These are phyloP conservation scores for Dothistroma septosporum DNA, from an alignment of 2,329 filamentous ascomycete genomes.

Conservation along the genomic window DNA sequence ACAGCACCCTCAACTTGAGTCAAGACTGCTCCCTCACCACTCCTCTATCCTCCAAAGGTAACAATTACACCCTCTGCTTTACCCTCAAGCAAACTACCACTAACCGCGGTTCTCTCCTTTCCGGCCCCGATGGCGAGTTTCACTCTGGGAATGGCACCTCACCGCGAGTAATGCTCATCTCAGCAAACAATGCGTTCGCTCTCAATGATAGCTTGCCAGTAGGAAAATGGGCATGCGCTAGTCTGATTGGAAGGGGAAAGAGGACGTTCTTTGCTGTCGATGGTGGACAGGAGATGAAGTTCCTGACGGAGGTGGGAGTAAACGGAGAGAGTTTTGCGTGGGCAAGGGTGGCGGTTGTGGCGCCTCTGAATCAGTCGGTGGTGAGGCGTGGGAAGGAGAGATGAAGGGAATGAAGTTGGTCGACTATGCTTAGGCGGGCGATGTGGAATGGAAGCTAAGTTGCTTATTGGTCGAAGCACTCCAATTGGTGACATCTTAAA, in stretches of 20 bases:
- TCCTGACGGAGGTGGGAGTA: conserved; percentile 43
- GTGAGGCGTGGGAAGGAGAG: conserved; percentile 25
- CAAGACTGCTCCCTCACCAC: conserved; percentile 44
- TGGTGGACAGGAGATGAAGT: conserved; percentile 37
- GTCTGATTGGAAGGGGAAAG: conserved; percentile 36
- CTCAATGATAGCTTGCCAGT: conserved; percentile 42
- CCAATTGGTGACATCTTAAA: background rate
- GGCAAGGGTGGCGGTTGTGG: conserved; percentile 46
- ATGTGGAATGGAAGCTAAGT: background rate
- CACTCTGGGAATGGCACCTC: conserved; percentile 20
- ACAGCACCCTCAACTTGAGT: conserved; percentile 17
- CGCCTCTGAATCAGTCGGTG: conserved; percentile 42
- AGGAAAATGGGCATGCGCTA: conserved; percentile 36
- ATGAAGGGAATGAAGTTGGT: conserved; percentile 19
- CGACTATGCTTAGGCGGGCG: conserved; percentile 14
- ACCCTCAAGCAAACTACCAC: conserved; percentile 41
- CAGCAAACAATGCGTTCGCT: conserved; percentile 38
- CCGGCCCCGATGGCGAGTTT: conserved; percentile 34
- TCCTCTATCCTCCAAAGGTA: conserved; percentile 52
- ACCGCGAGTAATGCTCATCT: conserved; percentile 37
- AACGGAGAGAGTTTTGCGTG: conserved; percentile 42
- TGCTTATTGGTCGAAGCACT: background rate
- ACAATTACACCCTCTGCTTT: conserved; percentile 54
- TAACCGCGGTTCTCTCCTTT: conserved; percentile 44
- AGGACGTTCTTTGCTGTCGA: conserved; percentile 34